A percentile compares a stretch with the other conserved stretches of the same genome.
Evolutionary conservation across 83 land plant species (phyloP).

Genomic region (Picea abies): DNA sequence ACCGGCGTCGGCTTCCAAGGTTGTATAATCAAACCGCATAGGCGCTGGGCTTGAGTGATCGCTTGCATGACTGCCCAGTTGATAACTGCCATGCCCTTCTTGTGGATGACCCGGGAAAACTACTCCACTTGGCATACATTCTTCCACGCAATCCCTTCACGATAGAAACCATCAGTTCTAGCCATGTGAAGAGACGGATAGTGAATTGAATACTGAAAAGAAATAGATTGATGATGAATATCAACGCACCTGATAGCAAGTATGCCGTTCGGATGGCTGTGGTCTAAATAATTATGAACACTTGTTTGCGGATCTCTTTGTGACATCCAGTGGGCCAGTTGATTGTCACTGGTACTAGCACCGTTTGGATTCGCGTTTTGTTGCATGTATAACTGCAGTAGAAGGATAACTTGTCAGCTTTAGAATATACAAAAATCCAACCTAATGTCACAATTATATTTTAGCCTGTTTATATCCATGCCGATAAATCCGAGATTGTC

Average conservation of each 20-base stretch:
- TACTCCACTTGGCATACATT: not conserved
- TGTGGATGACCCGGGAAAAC: not conserved
- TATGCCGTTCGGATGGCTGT: not conserved
- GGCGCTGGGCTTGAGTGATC: not conserved
- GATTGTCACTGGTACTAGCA: slow-evolving; percentile 7
- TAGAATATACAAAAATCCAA: too few species aligned
- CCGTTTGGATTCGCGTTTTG: not conserved
- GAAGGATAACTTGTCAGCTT: too few species aligned
- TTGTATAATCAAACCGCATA: not conserved
- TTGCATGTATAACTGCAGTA: slow-evolving; percentile 3
- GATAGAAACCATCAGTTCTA: not conserved
- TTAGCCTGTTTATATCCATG: too few species aligned
- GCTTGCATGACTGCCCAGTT: not conserved
- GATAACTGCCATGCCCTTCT: not conserved
- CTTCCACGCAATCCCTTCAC: not conserved
- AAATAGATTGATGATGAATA: not conserved
- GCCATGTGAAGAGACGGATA: not conserved
- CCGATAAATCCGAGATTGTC: too few species aligned
- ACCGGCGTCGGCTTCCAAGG: not conserved
- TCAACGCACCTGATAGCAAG: not conserved
- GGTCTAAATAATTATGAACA: not conserved
- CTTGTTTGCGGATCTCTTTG: slow-evolving; percentile 1
- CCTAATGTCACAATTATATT: too few species aligned
- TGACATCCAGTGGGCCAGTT: not conserved
- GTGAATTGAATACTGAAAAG: not conserved